Percentiles rank a stretch among this genome's conserved stretches.
Conservation (phyloP, 2,329 filamentous ascomycete species). For the Coniochaeta sp. region DNA sequence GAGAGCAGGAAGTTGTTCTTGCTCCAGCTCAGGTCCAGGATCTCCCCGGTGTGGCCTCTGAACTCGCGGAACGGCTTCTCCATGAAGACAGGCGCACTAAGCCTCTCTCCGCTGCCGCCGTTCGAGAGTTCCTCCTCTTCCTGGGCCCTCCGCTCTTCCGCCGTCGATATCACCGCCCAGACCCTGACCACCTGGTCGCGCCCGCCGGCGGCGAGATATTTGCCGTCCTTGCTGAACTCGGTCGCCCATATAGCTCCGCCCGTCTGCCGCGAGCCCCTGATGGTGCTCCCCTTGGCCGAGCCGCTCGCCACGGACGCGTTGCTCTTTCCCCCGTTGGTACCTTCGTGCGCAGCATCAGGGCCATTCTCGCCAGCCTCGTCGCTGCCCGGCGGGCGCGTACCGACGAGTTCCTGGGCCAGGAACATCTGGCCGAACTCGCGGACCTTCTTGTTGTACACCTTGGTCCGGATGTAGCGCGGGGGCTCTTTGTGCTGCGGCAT, state of each 20-base stretch:
- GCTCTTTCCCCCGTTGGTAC: neutral
- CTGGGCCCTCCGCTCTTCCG: constrained; percentile 68
- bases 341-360: constrained; percentile 10
- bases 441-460: constrained; percentile 70
- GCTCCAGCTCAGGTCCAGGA: constrained; percentile 93
- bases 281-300: constrained; percentile 22
- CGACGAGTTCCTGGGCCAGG: constrained; percentile 79
- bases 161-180: constrained; percentile 79
- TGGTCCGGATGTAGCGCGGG: constrained; percentile 83
- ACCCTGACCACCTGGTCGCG: constrained; percentile 80
- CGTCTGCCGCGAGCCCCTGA: constrained; percentile 32
- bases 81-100: constrained; percentile 88
- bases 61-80: constrained; percentile 74
- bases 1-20: constrained; percentile 98
- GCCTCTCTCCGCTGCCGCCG: constrained; percentile 48
- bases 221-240: constrained; percentile 88
- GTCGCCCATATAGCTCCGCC: constrained; percentile 80
- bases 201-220: constrained; percentile 84
- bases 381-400: constrained; percentile 35
- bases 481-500: constrained; percentile 84
- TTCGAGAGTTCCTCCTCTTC: constrained; percentile 58
- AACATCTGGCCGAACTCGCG: constrained; percentile 84
- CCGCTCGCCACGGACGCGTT: constrained; percentile 16
- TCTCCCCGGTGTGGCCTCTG: constrained; percentile 72
- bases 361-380: constrained; percentile 7